A percentile compares a stretch with the other conserved stretches of the same genome.
Conservation (phyloP, 768 basidiomycete species). For the Heimioporus sp. region DNA sequence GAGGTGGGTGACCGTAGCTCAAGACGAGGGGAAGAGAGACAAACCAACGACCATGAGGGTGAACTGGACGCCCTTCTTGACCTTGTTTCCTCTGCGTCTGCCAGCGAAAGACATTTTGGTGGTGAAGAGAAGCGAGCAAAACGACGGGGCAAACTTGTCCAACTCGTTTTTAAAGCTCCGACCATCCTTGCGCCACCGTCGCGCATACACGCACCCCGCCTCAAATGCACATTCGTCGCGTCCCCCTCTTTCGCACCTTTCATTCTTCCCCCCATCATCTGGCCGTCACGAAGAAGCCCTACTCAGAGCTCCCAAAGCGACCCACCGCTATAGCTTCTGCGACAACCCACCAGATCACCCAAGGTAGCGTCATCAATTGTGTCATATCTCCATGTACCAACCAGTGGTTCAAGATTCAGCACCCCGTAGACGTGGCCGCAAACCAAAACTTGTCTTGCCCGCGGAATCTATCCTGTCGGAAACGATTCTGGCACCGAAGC, state of each 20-base stretch:
- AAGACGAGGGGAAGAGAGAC: conserved; percentile 28
- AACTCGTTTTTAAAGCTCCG: conserved; percentile 36
- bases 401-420: neutral
- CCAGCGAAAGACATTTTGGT: conserved; percentile 78
- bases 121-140: conserved; percentile 27
- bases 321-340: conserved; percentile 9
- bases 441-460: conserved; percentile 2
- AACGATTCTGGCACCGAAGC: conserved; percentile 8
- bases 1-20: conserved; percentile 1
- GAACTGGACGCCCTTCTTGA: conserved; percentile 98
- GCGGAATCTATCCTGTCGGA: neutral
- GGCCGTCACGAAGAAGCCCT: conserved; percentile 47
- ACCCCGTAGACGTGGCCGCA: conserved; percentile 17
- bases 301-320: conserved; percentile 54
- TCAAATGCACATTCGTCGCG: conserved; percentile 9
- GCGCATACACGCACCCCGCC: conserved; percentile 24
- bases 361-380: conserved; percentile 6
- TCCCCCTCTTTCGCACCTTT: conserved; percentile 5
- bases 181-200: conserved; percentile 29
- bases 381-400: neutral
- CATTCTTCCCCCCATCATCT: conserved; percentile 8
- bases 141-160: conserved; percentile 31
- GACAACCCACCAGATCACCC: neutral
- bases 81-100: conserved; percentile 88
- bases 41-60: conserved; percentile 97